phyloP scores from a whole-genome alignment of 2,329 filamentous ascomycete genomes.

The Sordariomycetes sp. region DNA sequence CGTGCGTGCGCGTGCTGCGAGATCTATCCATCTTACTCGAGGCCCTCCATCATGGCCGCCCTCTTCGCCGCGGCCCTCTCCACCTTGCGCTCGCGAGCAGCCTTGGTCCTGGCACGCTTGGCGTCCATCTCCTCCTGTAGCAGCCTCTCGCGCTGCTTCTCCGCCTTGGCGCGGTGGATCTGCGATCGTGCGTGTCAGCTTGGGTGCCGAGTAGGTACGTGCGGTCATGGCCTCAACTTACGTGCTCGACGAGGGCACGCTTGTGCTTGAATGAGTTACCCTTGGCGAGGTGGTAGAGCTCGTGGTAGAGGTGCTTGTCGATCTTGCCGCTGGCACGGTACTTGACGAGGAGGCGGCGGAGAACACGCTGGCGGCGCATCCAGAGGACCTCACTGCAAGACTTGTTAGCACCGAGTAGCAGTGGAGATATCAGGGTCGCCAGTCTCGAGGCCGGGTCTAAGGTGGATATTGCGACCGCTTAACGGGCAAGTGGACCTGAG shows the following conservation, averaged over 20 bases:
- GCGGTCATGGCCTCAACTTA: slow-evolving; percentile 42
- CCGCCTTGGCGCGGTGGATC: slow-evolving; percentile 99
- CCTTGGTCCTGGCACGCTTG: slow-evolving; percentile 99
- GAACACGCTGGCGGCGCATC: slow-evolving; percentile 99
- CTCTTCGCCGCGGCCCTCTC: slow-evolving; percentile 89
- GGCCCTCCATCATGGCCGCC: slow-evolving; percentile 67
- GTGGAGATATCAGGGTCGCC: not conserved
- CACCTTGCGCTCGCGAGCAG: slow-evolving; percentile 94
- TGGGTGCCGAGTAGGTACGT: not conserved
- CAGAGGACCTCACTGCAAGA: slow-evolving; percentile 77
- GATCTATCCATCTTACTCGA: slow-evolving; percentile 24
- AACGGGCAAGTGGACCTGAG: not conserved
- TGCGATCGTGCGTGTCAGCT: slow-evolving; percentile 22
- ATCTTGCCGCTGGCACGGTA: slow-evolving; percentile 99
- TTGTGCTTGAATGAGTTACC: slow-evolving; percentile 99
- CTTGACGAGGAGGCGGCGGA: slow-evolving; percentile 98
- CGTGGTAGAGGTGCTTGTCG: slow-evolving; percentile 99
- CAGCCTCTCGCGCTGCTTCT: slow-evolving; percentile 90
- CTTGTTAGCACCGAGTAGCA: not conserved
- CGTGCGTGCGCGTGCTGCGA: slow-evolving; percentile 4
- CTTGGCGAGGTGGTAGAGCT: slow-evolving; percentile 99
- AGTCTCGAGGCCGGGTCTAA: not conserved
- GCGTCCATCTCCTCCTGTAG: slow-evolving; percentile 99
- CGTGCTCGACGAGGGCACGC: slow-evolving; percentile 98
- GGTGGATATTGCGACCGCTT: not conserved